phyloP scores from a whole-genome alignment of 1,139 yeast species.

The Kluyveromyces sp. region DNA sequence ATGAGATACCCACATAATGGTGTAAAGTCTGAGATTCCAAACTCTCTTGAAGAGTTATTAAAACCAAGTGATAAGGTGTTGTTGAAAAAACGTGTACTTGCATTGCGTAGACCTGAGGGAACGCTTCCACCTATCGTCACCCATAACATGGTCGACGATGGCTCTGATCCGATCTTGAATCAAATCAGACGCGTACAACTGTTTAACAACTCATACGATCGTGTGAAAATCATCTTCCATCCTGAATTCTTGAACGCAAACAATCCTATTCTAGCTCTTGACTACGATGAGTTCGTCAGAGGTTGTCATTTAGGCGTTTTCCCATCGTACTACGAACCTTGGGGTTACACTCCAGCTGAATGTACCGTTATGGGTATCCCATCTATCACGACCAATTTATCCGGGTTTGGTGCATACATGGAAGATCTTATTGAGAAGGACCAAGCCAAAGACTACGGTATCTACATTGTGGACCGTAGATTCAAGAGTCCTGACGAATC shows the following conservation, averaged over 20 bases:
- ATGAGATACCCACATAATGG: conserved; percentile 67
- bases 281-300: conserved; percentile 94
- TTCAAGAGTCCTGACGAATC: conserved; percentile 91
- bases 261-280: conserved; percentile 87
- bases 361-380: conserved; percentile 99
- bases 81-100: conserved; percentile 87
- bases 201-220: conserved; percentile 82
- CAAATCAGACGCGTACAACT: conserved; percentile 89
- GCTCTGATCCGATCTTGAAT: conserved; percentile 82
- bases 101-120: conserved; percentile 73
- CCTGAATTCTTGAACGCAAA: conserved; percentile 95
- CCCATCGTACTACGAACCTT: conserved; percentile 97
- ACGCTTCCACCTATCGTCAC: conserved; percentile 93
- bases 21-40: conserved; percentile 44
- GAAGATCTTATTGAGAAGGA: conserved; percentile 88
- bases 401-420: conserved; percentile 98
- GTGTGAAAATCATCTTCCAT: conserved; percentile 94
- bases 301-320: conserved; percentile 98
- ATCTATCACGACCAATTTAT: conserved; percentile 90
- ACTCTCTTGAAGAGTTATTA: conserved; percentile 65
- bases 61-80: conserved; percentile 85
- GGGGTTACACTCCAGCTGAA: conserved; percentile 99
- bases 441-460: conserved; percentile 84
- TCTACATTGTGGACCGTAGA: conserved; percentile 93
- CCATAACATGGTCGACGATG: conserved; percentile 94